Conservation (phyloP, 805 yeast genomes). For the Saturnispora diversa region DNA sequence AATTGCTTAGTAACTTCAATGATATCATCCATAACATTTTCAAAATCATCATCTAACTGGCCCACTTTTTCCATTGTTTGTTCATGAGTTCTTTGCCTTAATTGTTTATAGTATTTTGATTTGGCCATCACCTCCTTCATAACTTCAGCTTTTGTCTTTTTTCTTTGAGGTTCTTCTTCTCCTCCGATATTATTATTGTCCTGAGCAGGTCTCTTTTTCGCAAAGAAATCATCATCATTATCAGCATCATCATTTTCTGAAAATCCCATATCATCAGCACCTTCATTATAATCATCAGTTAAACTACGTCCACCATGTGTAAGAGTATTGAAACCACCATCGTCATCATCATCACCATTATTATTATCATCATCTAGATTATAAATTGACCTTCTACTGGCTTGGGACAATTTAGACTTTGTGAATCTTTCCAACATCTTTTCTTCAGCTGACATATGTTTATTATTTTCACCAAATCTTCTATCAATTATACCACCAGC, state of each 20-base stretch:
- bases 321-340: slow-evolving; percentile 48
- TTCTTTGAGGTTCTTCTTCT: slow-evolving; percentile 39
- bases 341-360: slow-evolving; percentile 40
- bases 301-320: slow-evolving; percentile 45
- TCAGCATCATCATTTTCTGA: slow-evolving; percentile 28
- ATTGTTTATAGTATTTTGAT: slow-evolving; percentile 68
- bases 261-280: slow-evolving; percentile 28
- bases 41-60: slow-evolving; percentile 68
- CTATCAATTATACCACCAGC: slow-evolving; percentile 76
- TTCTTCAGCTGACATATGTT: slow-evolving; percentile 71
- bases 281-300: slow-evolving; percentile 52
- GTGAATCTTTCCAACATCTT: slow-evolving; percentile 94
- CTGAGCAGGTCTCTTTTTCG: slow-evolving; percentile 29
- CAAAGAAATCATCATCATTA: slow-evolving; percentile 26
- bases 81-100: slow-evolving; percentile 60
- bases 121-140: slow-evolving; percentile 82
- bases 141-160: slow-evolving; percentile 74
- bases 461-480: slow-evolving; percentile 85
- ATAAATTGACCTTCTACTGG: slow-evolving; percentile 52
- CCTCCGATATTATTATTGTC: slow-evolving; percentile 23
- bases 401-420: slow-evolving; percentile 64
- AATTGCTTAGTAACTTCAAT: slow-evolving; percentile 23
- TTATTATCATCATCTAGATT: slow-evolving; percentile 63
- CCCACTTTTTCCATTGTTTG: slow-evolving; percentile 51
- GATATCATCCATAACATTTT: slow-evolving; percentile 46